phyloP scores from a whole-genome alignment of 2,329 filamentous ascomycete species.

The Fusarium secorum region DNA sequence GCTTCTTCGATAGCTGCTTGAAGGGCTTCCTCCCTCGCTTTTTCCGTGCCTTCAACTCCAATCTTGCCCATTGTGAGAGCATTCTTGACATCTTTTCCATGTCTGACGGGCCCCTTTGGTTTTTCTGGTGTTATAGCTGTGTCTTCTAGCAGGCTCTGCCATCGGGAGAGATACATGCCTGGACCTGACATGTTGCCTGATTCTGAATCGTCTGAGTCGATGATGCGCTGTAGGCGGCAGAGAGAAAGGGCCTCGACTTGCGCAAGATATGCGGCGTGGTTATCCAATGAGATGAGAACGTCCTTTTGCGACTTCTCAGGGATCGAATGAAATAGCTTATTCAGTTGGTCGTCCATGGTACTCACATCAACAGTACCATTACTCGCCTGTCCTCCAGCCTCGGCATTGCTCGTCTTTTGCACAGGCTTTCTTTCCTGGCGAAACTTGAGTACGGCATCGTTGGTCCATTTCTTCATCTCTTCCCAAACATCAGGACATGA shows the following conservation, averaged over 20 bases:
- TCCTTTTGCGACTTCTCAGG: constrained; percentile 53
- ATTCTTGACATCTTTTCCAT: constrained; percentile 60
- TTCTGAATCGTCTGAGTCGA: constrained; percentile 50
- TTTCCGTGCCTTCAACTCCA: constrained; percentile 44
- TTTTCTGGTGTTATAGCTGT: constrained; percentile 71
- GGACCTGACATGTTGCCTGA: constrained; percentile 63
- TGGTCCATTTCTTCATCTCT: constrained; percentile 68
- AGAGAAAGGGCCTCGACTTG: constrained; percentile 62
- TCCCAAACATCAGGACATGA: constrained; percentile 72
- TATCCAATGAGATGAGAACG: constrained; percentile 63
- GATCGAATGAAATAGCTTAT: constrained; percentile 56
- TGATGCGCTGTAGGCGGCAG: constrained; percentile 63
- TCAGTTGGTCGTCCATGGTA: constrained; percentile 52
- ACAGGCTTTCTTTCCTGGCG: constrained; percentile 37
- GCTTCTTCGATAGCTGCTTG: constrained; percentile 41
- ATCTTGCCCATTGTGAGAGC: constrained; percentile 54
- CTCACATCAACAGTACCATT: constrained; percentile 33
- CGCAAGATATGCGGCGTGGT: constrained; percentile 67
- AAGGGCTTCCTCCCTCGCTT: constrained; percentile 36
- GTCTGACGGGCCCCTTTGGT: constrained; percentile 60
- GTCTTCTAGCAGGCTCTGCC: constrained; percentile 75
- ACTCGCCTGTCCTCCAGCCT: neutral
- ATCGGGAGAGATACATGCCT: constrained; percentile 75
- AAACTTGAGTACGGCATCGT: constrained; percentile 66
- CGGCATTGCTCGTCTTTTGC: neutral